Evolutionary conservation across 495 filamentous ascomycete genomes (phyloP).

Genomic region (Chaetomidium leptoderma): DNA sequence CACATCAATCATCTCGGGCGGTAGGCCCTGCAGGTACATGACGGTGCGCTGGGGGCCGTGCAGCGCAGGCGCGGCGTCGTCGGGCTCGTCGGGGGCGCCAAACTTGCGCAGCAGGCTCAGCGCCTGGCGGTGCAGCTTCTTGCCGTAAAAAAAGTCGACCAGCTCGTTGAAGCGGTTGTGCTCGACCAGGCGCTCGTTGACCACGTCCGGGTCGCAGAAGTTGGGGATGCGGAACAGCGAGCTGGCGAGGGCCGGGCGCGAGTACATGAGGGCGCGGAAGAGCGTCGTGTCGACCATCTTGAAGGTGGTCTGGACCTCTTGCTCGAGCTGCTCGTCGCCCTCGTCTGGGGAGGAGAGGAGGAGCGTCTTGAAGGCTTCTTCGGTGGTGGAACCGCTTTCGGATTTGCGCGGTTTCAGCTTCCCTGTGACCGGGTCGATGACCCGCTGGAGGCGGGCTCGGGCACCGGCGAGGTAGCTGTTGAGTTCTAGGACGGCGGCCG

Average conservation of each 20-base stretch:
- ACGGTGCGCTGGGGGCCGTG: constrained; percentile 80
- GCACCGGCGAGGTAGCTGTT: constrained; percentile 82
- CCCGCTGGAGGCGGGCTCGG: constrained; percentile 72
- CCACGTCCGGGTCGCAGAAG: constrained; percentile 93
- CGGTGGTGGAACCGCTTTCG: constrained; percentile 49
- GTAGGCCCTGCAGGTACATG: constrained; percentile 82
- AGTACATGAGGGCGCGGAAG: constrained; percentile 91
- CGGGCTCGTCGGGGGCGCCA: constrained; percentile 64
- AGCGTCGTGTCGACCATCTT: constrained; percentile 86
- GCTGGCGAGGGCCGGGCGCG: constrained; percentile 74
- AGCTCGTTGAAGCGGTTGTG: constrained; percentile 86
- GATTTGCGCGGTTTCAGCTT: constrained; percentile 58
- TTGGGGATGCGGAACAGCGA: constrained; percentile 94
- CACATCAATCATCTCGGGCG: constrained; percentile 82
- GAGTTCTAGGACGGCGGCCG: constrained; percentile 71
- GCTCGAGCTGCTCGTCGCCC: constrained; percentile 59
- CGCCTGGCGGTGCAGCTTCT: constrained; percentile 85
- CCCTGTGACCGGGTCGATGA: constrained; percentile 69
- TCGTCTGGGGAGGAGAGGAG: constrained; percentile 46
- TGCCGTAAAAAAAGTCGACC: constrained; percentile 94
- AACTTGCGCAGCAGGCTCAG: constrained; percentile 79
- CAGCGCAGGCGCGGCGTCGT: constrained; percentile 61
- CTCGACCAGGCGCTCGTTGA: constrained; percentile 87
- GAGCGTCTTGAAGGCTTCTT: constrained; percentile 49
- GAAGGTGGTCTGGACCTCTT: constrained; percentile 68